Evolutionary conservation across 2,329 filamentous ascomycete genomes (phyloP), one percentile per base, ranked within the genome.

Genomic region (Dactylellina sp.): DNA sequence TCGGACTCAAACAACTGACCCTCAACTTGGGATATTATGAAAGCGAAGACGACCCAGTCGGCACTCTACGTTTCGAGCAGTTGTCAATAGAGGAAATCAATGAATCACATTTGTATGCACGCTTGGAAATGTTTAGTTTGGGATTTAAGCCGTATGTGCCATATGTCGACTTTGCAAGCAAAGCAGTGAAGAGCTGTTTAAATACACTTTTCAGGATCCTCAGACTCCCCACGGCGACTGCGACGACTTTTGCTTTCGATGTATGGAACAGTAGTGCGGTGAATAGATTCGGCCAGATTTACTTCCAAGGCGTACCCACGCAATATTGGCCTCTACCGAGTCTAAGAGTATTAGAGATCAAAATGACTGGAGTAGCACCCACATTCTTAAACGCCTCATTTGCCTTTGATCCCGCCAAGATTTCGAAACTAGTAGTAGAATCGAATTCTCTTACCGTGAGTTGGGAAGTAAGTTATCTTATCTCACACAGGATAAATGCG

Each of bases 1-100:
- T 46, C 37, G 22, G 12, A 6, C 47, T 63, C 49, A 52, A 53
- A 55, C n/a, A 63, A 18, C 46, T 63, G 2, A 1, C 16, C 28
- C 14, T 62, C 11, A 18, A 25, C 1, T n/a, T 62, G 1, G 57
- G 25, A 2, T 44, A 46, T 22, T 1, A 24, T 2, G 35, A 40
- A 42, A 7, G 6, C 16, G 35, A 50, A 11, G 25, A 50, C 20
- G 16, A 1, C 14, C 22, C 18, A 59, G 12, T 12, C 20, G 24
- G 11, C 2, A 12, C 20, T 2, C 39, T 59, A 1, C 2, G 14
- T 32, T 18, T 44, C 2, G 5, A 9, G n/a, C 22, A 25, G 9
- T 9, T 2, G 9, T 2, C 7, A 3, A 46, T 53, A 1, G 24
- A 44, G 1, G 16, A 25, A 35, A 12, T 63, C 2, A 47, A 63